A percentile compares a stretch with the other conserved stretches of the same genome.
phyloP scores from a whole-genome alignment of 768 basidiomycete species.

The Russula griseocarnosa region DNA sequence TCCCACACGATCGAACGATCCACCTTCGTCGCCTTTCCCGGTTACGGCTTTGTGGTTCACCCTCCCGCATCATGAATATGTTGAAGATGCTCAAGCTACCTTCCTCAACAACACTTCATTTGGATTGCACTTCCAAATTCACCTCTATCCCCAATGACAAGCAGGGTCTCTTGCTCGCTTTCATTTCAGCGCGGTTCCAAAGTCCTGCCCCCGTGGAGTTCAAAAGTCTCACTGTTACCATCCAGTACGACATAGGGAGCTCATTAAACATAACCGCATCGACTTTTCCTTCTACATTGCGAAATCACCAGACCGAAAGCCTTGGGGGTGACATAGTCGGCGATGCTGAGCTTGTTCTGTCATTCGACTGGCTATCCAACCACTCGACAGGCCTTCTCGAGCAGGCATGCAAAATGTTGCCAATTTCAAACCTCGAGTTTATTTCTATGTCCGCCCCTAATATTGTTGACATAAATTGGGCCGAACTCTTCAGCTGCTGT shows the following conservation, averaged over 20 bases:
- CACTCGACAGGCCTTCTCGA: background rate
- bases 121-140: background rate
- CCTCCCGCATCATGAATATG: no score
- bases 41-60: no score
- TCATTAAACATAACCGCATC: background rate
- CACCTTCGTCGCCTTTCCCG: no score
- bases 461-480: slow-evolving; percentile 6
- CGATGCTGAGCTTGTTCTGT: slow-evolving; percentile 3
- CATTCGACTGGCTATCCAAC: background rate
- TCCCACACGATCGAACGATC: no score
- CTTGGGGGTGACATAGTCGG: background rate
- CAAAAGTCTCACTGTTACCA: background rate
- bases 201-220: background rate
- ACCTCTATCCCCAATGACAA: background rate
- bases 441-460: background rate
- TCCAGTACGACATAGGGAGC: background rate
- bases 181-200: slow-evolving; percentile 5
- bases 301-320: no score
- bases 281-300: background rate
- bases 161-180: background rate
- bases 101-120: background rate
- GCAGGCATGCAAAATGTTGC: background rate
- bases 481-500: background rate
- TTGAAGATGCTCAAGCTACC: slow-evolving; percentile 11
- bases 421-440: slow-evolving; percentile 3